phyloP scores from a whole-genome alignment of 768 basidiomycete genomes.

The Lentinus brumalis region DNA sequence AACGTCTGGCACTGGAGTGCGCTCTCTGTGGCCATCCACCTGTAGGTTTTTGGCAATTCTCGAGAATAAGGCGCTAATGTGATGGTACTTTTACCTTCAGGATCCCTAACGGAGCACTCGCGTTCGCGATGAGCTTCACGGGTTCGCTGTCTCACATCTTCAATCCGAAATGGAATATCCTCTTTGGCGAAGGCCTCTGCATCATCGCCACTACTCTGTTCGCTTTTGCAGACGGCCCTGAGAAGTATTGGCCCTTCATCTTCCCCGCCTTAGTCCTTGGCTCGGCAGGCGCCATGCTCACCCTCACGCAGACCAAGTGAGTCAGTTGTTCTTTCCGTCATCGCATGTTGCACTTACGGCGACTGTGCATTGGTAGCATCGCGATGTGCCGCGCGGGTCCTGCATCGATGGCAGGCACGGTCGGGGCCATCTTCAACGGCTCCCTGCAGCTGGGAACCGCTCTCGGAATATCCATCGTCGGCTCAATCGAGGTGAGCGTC shows the following conservation, averaged over 20 bases:
- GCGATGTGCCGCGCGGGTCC: slow-evolving; percentile 53
- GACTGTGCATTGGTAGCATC: slow-evolving; percentile 36
- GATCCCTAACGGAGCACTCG: slow-evolving; percentile 44
- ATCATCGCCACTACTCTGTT: slow-evolving; percentile 43
- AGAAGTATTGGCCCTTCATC: slow-evolving; percentile 47
- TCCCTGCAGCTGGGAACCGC: slow-evolving; percentile 56
- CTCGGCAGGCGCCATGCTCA: slow-evolving; percentile 46
- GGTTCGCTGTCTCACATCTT: slow-evolving; percentile 39
- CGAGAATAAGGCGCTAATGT: not conserved
- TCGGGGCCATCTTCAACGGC: slow-evolving; percentile 58
- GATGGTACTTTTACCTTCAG: slow-evolving; percentile 1
- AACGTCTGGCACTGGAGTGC: slow-evolving; percentile 36
- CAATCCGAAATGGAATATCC: slow-evolving; percentile 47
- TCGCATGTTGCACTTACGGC: not conserved
- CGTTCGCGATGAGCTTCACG: slow-evolving; percentile 40
- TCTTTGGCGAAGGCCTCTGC: slow-evolving; percentile 41
- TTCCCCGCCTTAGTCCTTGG: slow-evolving; percentile 56
- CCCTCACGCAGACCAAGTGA: slow-evolving; percentile 52
- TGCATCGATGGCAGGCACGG: slow-evolving; percentile 50
- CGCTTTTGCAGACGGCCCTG: slow-evolving; percentile 41
- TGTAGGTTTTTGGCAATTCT: slow-evolving; percentile 26
- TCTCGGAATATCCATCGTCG: slow-evolving; percentile 50
- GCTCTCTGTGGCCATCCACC: slow-evolving; percentile 40
- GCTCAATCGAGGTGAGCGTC: slow-evolving; percentile 50
- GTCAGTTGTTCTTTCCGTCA: slow-evolving; percentile 18